Evolutionary conservation across 345 rosid genomes (phyloP).

Genomic region (Draba incana): DNA sequence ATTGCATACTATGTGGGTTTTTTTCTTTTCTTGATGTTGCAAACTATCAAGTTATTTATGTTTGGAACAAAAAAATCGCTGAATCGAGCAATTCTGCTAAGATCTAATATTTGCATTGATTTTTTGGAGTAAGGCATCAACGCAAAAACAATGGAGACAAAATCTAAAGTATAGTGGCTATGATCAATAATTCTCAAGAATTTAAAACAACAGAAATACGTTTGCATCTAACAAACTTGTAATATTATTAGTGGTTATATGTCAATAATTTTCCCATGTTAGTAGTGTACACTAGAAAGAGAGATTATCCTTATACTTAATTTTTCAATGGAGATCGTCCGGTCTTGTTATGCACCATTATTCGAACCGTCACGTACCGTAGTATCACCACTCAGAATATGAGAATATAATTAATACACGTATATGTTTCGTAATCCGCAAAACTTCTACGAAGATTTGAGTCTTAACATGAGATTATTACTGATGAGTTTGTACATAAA

Average conservation of each 20-base stretch:
- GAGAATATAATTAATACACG: not conserved
- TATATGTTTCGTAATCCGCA: not conserved
- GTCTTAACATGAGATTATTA: constrained; percentile 15
- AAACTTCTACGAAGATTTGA: not conserved
- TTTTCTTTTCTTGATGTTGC: not conserved
- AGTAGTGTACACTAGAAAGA: not conserved
- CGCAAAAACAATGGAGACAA: not conserved
- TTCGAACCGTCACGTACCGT: too few relatives aligned
- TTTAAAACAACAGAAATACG: not conserved
- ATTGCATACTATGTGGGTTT: not conserved
- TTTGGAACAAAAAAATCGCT: not conserved
- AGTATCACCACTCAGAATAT: too few relatives aligned
- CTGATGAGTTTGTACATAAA: constrained; percentile 9
- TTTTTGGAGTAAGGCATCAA: not conserved
- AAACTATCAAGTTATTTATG: constrained; percentile 5
- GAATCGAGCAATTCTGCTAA: constrained; percentile 11
- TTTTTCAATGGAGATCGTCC: too few relatives aligned
- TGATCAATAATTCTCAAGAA: too few relatives aligned
- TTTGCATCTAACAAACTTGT: constrained; percentile 13
- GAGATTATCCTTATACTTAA: not conserved
- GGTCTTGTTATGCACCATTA: too few relatives aligned
- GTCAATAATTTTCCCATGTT: constrained; percentile 6
- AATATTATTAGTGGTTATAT: not conserved
- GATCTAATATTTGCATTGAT: not conserved
- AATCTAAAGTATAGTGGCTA: too few relatives aligned